Percentiles rank a stretch among this genome's conserved stretches.
Conservation (phyloP, 768 basidiomycete genomes). For the Panaeolus papilionaceus region DNA sequence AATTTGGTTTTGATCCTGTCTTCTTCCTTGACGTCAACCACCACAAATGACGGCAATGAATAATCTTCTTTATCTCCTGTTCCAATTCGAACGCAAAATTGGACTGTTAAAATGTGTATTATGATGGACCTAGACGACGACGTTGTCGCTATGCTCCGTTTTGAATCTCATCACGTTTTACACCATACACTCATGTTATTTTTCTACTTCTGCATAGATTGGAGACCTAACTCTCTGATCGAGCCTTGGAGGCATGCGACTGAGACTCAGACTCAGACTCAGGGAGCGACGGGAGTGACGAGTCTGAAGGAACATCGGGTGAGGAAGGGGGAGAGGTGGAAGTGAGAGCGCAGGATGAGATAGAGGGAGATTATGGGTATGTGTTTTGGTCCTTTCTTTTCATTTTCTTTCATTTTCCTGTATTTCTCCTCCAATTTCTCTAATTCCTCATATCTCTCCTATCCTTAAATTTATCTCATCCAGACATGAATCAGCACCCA, state of each 20-base stretch:
- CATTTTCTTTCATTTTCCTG: neutral
- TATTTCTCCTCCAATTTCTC: neutral
- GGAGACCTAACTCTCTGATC: no score
- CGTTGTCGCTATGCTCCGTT: neutral
- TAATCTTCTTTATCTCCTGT: no score
- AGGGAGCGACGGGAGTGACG: neutral
- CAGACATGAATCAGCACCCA: neutral
- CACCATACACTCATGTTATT: neutral
- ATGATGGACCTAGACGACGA: neutral
- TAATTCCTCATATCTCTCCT: no score
- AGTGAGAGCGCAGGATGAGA: slow-evolving; percentile 38
- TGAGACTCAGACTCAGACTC: no score
- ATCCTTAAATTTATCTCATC: neutral
- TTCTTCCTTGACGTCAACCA: no score
- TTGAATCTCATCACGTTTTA: neutral
- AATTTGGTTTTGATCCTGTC: no score
- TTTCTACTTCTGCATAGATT: no score
- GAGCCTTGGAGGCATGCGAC: neutral
- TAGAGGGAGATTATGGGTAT: slow-evolving; percentile 69
- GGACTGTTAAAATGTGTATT: neutral
- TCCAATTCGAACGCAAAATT: no score
- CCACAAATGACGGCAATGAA: no score
- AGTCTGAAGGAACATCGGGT: neutral
- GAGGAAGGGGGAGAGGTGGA: neutral
- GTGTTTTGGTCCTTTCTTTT: slow-evolving; percentile 20